phyloP scores from a whole-genome alignment of 2,329 filamentous ascomycete species.

The Colletotrichum shisoi region DNA sequence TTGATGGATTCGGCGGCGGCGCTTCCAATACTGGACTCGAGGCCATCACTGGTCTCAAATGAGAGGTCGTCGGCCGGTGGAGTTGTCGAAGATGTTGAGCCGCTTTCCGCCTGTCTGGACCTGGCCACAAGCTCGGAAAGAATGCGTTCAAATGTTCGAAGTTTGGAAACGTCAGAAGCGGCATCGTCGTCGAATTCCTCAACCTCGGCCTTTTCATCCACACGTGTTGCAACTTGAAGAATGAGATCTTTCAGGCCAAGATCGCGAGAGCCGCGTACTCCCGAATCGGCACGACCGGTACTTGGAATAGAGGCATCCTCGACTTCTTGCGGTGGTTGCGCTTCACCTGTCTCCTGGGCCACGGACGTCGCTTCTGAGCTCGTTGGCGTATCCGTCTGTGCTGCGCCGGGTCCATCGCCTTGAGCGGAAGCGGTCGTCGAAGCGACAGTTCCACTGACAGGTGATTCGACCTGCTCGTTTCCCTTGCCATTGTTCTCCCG shows the following conservation, averaged over 20 bases:
- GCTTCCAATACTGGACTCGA: not conserved
- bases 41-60: not conserved
- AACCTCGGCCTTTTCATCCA: constrained; percentile 49
- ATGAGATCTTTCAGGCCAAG: constrained; percentile 59
- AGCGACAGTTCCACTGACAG: not conserved
- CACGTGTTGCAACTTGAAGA: constrained; percentile 57
- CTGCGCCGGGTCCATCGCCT: not conserved
- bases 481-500: constrained; percentile 51
- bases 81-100: not conserved
- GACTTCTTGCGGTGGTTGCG: constrained; percentile 3
- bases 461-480: not conserved
- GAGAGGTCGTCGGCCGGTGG: not conserved
- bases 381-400: not conserved
- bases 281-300: constrained; percentile 12
- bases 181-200: constrained; percentile 42
- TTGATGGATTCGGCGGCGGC: not conserved
- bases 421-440: not conserved
- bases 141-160: constrained; percentile 61
- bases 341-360: not conserved
- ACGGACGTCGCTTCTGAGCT: not conserved
- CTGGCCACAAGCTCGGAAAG: constrained; percentile 57
- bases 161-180: constrained; percentile 48
- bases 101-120: constrained; percentile 19
- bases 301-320: not conserved
- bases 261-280: constrained; percentile 27